These are phyloP conservation scores for Erythrophleum fordii DNA, from an alignment of 306 rosid species.

Conservation along the genomic window DNA sequence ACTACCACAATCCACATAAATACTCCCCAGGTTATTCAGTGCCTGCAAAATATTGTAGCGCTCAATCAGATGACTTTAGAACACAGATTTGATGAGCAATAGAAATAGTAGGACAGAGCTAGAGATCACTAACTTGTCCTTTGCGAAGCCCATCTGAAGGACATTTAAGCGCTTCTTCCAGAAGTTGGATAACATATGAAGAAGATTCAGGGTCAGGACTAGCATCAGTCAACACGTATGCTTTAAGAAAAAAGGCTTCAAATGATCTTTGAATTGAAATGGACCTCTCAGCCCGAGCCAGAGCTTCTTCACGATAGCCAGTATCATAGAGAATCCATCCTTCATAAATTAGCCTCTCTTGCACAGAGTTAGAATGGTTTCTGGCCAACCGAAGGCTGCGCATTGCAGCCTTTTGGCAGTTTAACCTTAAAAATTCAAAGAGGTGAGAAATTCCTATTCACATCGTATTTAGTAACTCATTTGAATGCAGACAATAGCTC, in stretches of 20 bases:
- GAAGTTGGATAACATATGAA: slow-evolving; percentile 61
- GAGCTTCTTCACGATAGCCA: slow-evolving; percentile 74
- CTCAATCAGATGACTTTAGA: slow-evolving; percentile 34
- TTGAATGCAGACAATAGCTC: slow-evolving; percentile 10
- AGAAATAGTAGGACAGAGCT: not conserved
- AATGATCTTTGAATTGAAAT: slow-evolving; percentile 71
- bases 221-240: slow-evolving; percentile 73
- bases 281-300: slow-evolving; percentile 67
- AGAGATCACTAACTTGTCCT: slow-evolving; percentile 71
- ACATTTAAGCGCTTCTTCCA: slow-evolving; percentile 81
- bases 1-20: slow-evolving; percentile 73
- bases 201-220: slow-evolving; percentile 68
- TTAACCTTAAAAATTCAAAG: slow-evolving; percentile 53
- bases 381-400: slow-evolving; percentile 73
- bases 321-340: slow-evolving; percentile 93
- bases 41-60: slow-evolving; percentile 63
- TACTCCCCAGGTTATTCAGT: slow-evolving; percentile 75
- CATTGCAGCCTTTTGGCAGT: slow-evolving; percentile 90
- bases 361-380: slow-evolving; percentile 66
- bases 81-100: slow-evolving; percentile 10
- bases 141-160: slow-evolving; percentile 92
- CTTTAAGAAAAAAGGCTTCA: slow-evolving; percentile 85
- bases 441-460: slow-evolving; percentile 21
- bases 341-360: slow-evolving; percentile 84
- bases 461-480: slow-evolving; percentile 4